Conservation (phyloP, 1,139 yeast species). For the Geotrichum siamense region DNA sequence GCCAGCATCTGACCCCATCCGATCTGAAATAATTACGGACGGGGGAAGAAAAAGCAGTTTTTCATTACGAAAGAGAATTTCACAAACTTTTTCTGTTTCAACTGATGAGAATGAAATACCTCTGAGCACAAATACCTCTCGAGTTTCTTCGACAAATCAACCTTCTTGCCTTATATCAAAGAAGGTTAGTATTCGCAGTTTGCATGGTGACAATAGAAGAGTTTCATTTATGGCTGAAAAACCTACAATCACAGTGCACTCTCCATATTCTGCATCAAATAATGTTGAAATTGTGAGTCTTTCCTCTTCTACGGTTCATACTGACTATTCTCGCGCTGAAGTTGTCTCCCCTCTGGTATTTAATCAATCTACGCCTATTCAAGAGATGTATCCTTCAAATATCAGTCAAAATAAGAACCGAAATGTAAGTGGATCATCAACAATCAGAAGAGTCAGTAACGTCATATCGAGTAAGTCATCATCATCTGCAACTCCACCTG, state of each 20-base stretch:
- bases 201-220: neutral
- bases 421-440: too few relatives aligned
- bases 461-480: too few relatives aligned
- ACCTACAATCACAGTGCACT: neutral
- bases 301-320: conserved; percentile 2
- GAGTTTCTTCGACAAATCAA: neutral
- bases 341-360: too few relatives aligned
- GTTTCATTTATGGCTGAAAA: neutral
- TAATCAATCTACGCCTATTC: too few relatives aligned
- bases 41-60: neutral
- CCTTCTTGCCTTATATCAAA: neutral
- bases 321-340: too few relatives aligned
- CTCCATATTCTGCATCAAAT: neutral
- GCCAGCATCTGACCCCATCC: neutral
- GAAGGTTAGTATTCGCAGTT: neutral
- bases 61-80: neutral
- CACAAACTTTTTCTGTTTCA: neutral
- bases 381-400: too few relatives aligned
- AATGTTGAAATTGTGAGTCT: conserved; percentile 1
- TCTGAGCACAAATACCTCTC: neutral
- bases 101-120: neutral
- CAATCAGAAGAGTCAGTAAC: too few relatives aligned
- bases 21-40: too few relatives aligned
- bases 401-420: too few relatives aligned
- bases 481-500: neutral